Base-by-base conservation (phyloP, 208 protist genomes). In the Trichomonas tenax region DNA sequence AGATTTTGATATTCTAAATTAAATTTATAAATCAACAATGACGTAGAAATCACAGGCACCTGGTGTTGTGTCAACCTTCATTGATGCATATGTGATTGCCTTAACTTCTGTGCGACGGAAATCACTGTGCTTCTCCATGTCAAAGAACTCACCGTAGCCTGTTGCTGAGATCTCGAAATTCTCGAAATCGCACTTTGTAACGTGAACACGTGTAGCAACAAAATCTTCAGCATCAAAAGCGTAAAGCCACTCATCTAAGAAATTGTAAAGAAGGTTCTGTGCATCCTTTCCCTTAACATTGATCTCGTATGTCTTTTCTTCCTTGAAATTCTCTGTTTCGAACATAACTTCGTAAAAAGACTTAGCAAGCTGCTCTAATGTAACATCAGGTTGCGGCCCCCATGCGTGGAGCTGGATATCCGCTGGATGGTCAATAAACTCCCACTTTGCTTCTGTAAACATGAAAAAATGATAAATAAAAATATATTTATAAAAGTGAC, bases 391-490 rank as follows among this genome's bases (percentile, higher is more conserved):
- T 17, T 48, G 41, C 0, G 86, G 11, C 8, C 86, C 86, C 86
- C 86, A 93, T 51, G 86, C 41, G 51, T 93, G 86, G 44, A 93
- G 15, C 46, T 93, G 86, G 51, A 93, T 93, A 51, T 93, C 86
- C 0, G 86, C 86, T 38, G 86, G 86, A 51, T 93, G 86, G 36
- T 93, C 86, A 51, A 93, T 51, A 15, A 41, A 93, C 36, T 93
- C 86, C 15, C 14, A 93, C 58, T 72, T 72, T 31, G 58, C 58
- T 72, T 72, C 58, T n/a, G 58, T 72, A 72, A n/a, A 72, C 58
- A 72, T 72, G 8, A n/a, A 72, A 72, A n/a, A n/a, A 58, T 58
- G 15, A 58, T 58, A 58, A 58, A n/a, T n/a, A n/a, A n/a, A n/a
- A n/a, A n/a, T n/a, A n/a, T n/a, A n/a, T n/a, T n/a, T n/a, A n/a